A percentile compares a stretch with the other conserved stretches of the same genome.
phyloP scores from a whole-genome alignment of 306 rosid genomes.

The Castanea mollissima region DNA sequence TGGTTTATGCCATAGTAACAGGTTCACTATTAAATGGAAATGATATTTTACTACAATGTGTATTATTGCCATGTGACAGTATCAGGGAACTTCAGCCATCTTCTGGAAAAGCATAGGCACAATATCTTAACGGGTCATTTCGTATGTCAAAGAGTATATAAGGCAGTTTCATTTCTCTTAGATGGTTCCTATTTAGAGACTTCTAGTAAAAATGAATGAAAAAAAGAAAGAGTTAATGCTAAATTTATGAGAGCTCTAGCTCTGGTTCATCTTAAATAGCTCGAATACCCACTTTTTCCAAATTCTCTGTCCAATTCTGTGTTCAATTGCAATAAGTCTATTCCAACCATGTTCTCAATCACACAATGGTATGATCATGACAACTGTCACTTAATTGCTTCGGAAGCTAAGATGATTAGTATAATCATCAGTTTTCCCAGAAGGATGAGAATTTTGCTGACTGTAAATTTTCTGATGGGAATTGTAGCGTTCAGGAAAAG shows the following conservation, averaged over 20 bases:
- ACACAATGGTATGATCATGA: neutral
- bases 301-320: neutral
- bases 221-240: neutral
- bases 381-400: neutral
- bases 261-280: neutral
- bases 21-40: neutral
- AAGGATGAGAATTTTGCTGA: slow-evolving; percentile 2
- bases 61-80: no score
- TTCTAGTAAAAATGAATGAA: neutral
- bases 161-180: neutral
- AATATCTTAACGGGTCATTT: neutral
- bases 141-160: neutral
- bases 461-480: slow-evolving; percentile 26
- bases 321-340: neutral
- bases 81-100: neutral
- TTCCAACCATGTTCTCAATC: neutral
- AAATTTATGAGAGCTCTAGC: neutral
- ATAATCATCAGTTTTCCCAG: neutral
- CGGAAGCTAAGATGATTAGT: neutral
- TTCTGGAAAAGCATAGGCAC: neutral
- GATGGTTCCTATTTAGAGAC: neutral
- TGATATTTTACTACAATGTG: no score
- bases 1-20: neutral
- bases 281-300: neutral
- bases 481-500: slow-evolving; percentile 56